These are phyloP conservation scores for Colletotrichum musae DNA, from an alignment of 2,329 filamentous ascomycete genomes.

Conservation along the genomic window DNA sequence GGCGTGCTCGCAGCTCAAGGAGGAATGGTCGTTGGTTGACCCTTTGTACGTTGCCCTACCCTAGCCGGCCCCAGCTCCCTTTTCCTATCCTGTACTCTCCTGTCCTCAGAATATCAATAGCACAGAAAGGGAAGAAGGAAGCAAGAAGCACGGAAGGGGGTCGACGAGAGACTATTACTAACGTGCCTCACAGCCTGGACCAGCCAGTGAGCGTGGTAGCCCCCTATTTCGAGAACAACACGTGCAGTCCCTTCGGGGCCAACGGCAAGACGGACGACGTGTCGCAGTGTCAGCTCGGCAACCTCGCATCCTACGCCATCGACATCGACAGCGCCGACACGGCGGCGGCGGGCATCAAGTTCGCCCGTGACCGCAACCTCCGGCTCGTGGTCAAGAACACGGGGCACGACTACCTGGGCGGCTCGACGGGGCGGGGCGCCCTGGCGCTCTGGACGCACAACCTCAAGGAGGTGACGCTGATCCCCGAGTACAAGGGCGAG, in stretches of 20 bases:
- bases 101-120: too few relatives aligned
- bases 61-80: neutral
- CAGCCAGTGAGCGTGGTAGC: slow-evolving; percentile 43
- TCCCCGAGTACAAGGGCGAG: neutral
- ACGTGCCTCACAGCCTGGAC: neutral
- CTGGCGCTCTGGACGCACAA: slow-evolving; percentile 57
- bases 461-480: slow-evolving; percentile 47
- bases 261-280: slow-evolving; percentile 44
- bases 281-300: slow-evolving; percentile 51
- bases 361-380: slow-evolving; percentile 60
- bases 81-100: too few relatives aligned
- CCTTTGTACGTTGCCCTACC: slow-evolving; percentile 2
- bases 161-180: too few relatives aligned
- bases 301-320: slow-evolving; percentile 47
- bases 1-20: neutral
- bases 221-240: slow-evolving; percentile 46
- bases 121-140: too few relatives aligned
- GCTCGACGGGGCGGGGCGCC: slow-evolving; percentile 51
- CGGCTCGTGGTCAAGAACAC: slow-evolving; percentile 67
- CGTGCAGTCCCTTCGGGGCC: slow-evolving; percentile 50
- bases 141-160: too few relatives aligned
- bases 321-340: slow-evolving; percentile 47
- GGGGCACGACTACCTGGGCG: slow-evolving; percentile 62
- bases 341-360: slow-evolving; percentile 50
- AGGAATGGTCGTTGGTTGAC: neutral